Base-by-base conservation (phyloP, 2,329 filamentous ascomycete species). In the Sordariomycetes sp. region DNA sequence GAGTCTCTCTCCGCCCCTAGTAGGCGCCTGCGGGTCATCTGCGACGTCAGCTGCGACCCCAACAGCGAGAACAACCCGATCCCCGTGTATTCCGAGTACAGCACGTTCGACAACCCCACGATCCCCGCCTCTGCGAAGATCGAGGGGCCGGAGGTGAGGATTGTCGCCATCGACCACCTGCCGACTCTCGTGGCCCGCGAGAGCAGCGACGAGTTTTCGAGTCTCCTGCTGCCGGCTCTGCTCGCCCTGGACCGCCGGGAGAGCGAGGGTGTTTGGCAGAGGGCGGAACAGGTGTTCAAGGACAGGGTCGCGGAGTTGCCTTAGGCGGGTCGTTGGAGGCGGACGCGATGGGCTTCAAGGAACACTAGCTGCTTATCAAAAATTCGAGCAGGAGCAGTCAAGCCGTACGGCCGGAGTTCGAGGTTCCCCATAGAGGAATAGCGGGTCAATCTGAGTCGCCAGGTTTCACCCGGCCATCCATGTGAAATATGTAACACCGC, bases 111-210 rank as follows among this genome's bases (percentile, higher is more conserved):
- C 69, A 85, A 89, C 69, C 93, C 92, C n/a, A 96, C 90, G 1
- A 86, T 96, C 0, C 80, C 85, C 1, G 88, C 94, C 25, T 76
- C 83, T 37, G 71, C 83, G 79, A 62, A 82, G 75, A 66, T 78
- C 72, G 69, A 76, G 58, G 74, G 76, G 57, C 80, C 83, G 0
- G 79, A 81, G 8, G 74, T 96, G 59, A 86, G 82, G 54, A 89
- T 97, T 64, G 96, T 97, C 72, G 88, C 85, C 70, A 94, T 95
- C 67, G 89, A 95, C 71, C 90, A 95, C 69, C 79, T 95, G 57
- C 90, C 90, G 3, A 88, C 85, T 57, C 81, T 97, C 64, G 78
- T 97, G 43, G 89, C 93, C 1, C 80, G 93, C 57, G 93, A 97
- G 75, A 86, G 90, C 28, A 90, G 85, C 51, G 91, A 97, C 74